Evolutionary conservation across 1,139 yeast species (phyloP).

Genomic region (Nakaseomyces bracarensis): DNA sequence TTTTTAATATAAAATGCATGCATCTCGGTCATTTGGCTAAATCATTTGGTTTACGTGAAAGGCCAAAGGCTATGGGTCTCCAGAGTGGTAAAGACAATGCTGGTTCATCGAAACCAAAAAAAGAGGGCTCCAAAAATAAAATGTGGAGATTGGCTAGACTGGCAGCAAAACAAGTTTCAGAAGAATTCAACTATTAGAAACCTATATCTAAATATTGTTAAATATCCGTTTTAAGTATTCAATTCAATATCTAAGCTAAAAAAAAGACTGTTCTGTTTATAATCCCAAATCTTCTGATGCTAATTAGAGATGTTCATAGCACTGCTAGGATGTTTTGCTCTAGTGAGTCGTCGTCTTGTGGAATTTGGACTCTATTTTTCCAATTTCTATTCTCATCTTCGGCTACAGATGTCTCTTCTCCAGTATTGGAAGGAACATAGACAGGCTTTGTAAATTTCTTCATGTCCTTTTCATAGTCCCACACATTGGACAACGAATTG

Average conservation of each 20-base stretch:
- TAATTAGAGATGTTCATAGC: too few species aligned
- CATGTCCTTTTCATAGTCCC: conserved; percentile 53
- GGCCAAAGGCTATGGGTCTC: conserved; percentile 69
- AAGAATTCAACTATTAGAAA: conserved; percentile 58
- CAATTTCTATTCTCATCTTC: conserved; percentile 5
- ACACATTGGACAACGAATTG: conserved; percentile 35
- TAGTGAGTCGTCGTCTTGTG: conserved; percentile 14
- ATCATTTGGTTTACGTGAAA: conserved; percentile 86
- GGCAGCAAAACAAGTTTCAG: conserved; percentile 53
- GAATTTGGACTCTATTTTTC: conserved; percentile 22
- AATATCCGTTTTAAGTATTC: too few species aligned
- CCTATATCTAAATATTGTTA: conserved; percentile 2
- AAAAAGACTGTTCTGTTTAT: neutral
- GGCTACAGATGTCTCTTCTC: conserved; percentile 3
- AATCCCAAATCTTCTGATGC: too few species aligned
- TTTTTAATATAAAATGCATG: conserved; percentile 68
- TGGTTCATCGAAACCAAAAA: conserved; percentile 33
- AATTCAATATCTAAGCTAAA: too few species aligned
- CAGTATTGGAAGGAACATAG: conserved; percentile 20
- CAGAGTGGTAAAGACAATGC: conserved; percentile 27
- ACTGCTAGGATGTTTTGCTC: conserved; percentile 25
- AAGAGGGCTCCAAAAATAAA: conserved; percentile 58
- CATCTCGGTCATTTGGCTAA: conserved; percentile 96
- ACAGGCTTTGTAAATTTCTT: conserved; percentile 39
- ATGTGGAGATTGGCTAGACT: conserved; percentile 71